Evolutionary conservation across 306 rosid genomes (phyloP), one percentile per base, ranked within the genome.

Genomic region (Casuarina cunninghamiana): DNA sequence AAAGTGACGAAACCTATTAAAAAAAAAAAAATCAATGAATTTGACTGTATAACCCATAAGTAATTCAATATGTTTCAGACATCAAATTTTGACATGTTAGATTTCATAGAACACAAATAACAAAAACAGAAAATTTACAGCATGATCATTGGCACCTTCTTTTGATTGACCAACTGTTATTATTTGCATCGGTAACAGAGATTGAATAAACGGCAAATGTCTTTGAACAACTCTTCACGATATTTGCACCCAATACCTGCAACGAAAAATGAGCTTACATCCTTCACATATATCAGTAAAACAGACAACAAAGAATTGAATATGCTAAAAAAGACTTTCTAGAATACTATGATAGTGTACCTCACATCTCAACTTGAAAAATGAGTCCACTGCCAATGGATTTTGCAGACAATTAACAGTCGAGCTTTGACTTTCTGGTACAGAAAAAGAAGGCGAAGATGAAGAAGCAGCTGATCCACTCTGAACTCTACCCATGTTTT

Each of bases 231-330:
- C 99, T 96, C 90, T 91, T 96, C 80, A 96, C 99, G 74, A 93
- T 91, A 87, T 93, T 96, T 77, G 99, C 98, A 73, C 99, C 98
- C 85, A 87, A 51, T 77, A 96, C 97, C 99, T 96, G 96, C 91
- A 87, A 72, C 78, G 69, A 48, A 3, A 78, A 79, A 82, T 76
- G 69, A 67, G 65, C 82, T 81, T 78, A 78, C 81, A 79, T 54
- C 57, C 77, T 71, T 80, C 7, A 78, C 62, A 80, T 51, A 61
- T 57, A 79, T 65, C 79, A 74, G 70, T 41, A 61, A 67, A 81
- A 69, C 51, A 75, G 71, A 73, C 72, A 26, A 73, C 41, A 74
- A 77, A 75, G 75, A 73, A 35, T 65, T 79, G 39, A 65, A 68
- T 19, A 44, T 63, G 51, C 60, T 62, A 21, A 46, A 62, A 60